Conservation (phyloP, 2,329 filamentous ascomycete genomes). For the Diaporthe citrichinensis region DNA sequence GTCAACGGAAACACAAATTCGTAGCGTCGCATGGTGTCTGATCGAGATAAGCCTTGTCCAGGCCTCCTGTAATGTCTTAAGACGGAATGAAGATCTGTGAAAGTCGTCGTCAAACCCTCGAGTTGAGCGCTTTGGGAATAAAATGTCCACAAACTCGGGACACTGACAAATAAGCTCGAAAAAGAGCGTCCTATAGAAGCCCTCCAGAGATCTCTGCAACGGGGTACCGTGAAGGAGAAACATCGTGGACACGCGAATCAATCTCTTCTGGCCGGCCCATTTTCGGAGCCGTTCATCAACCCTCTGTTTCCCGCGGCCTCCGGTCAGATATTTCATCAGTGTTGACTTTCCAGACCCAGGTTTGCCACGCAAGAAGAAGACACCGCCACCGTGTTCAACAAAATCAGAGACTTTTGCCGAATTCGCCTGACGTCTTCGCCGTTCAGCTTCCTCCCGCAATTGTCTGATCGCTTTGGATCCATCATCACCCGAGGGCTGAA, state of each 20-base stretch:
- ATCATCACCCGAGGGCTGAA: too few relatives aligned
- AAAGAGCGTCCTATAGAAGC: neutral
- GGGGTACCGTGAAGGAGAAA: neutral
- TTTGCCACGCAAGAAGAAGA: neutral
- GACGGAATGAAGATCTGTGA: neutral
- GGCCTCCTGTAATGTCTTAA: neutral
- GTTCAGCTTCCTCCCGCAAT: too few relatives aligned
- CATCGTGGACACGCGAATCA: neutral
- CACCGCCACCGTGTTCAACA: neutral
- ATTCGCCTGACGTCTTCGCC: neutral
- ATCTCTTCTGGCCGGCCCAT: neutral
- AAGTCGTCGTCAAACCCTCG: neutral
- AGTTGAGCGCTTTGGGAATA: neutral
- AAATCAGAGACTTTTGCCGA: neutral
- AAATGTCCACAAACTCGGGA: neutral
- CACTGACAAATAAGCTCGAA: neutral
- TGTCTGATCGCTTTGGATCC: too few relatives aligned
- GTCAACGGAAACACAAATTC: neutral
- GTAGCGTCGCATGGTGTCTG: neutral
- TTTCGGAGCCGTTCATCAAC: neutral
- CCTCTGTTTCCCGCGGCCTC: neutral
- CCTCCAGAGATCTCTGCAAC: neutral
- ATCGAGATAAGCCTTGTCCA: neutral
- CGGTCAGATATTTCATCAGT: neutral
- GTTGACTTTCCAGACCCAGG: neutral